Evolutionary conservation across 345 rosid species (phyloP).

Genomic region (Alliaria petiolata): DNA sequence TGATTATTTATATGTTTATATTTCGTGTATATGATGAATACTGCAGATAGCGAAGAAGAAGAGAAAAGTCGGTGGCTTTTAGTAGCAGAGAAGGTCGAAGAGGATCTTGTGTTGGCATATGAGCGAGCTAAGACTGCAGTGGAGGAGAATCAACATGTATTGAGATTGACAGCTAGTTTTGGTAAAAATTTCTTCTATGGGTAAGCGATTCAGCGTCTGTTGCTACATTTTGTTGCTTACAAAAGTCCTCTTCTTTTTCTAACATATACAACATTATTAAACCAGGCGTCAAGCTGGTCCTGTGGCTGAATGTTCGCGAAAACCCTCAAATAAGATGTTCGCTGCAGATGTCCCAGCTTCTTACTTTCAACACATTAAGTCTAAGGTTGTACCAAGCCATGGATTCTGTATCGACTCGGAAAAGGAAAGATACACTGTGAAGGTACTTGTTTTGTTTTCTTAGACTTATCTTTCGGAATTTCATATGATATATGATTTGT

Average conservation of each 20-base stretch:
- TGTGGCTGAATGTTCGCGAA: slow-evolving; percentile 28
- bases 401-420: slow-evolving; percentile 34
- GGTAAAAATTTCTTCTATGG: slow-evolving; percentile 48
- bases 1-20: background rate
- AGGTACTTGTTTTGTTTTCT: slow-evolving; percentile 42
- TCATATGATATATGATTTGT: background rate
- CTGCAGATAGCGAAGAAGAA: slow-evolving; percentile 14
- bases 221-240: slow-evolving; percentile 1
- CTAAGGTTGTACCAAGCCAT: slow-evolving; percentile 39
- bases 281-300: slow-evolving; percentile 16
- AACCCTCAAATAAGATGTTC: slow-evolving; percentile 29
- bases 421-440: slow-evolving; percentile 52
- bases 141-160: slow-evolving; percentile 12
- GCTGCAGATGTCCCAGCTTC: slow-evolving; percentile 43
- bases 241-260: background rate
- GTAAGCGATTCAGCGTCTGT: slow-evolving; percentile 34
- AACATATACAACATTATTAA: background rate
- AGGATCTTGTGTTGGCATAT: slow-evolving; percentile 43
- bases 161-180: slow-evolving; percentile 51
- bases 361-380: slow-evolving; percentile 31
- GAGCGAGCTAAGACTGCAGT: slow-evolving; percentile 30
- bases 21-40: slow-evolving; percentile 17
- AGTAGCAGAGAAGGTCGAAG: slow-evolving; percentile 46
- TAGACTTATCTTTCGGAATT: slow-evolving; percentile 26
- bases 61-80: slow-evolving; percentile 37